These are phyloP conservation scores for Luzula sylvatica DNA, from an alignment of 176 grass and related monocot species.

Conservation along the genomic window DNA sequence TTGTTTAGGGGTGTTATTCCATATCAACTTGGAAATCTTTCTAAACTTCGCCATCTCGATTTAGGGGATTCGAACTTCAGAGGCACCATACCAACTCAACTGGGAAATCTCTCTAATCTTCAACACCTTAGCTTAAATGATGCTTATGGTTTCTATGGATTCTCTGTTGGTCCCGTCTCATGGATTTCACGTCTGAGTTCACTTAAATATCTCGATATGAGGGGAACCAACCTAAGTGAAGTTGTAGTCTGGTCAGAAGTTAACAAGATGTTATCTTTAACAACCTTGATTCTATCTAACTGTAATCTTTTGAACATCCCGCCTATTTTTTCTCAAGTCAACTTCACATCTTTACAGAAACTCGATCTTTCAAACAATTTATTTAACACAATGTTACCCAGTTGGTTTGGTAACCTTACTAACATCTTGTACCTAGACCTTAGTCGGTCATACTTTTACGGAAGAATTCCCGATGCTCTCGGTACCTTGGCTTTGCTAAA, in stretches of 20 bases:
- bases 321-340: background rate
- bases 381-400: conserved; percentile 10
- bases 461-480: background rate
- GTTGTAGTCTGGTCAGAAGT: background rate
- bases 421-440: background rate
- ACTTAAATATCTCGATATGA: conserved; percentile 1
- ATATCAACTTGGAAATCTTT: background rate
- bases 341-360: conserved; percentile 19
- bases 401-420: conserved; percentile 19
- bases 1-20: background rate
- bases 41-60: too few relatives aligned
- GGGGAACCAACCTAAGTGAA: background rate
- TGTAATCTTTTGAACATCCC: conserved; percentile 7
- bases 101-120: too few relatives aligned
- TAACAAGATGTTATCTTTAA: too few relatives aligned
- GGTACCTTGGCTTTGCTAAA: conserved; percentile 19
- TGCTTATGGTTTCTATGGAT: background rate
- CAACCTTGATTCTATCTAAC: rapidly evolving
- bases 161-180: background rate
- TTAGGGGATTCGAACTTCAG: too few relatives aligned
- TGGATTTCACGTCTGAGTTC: conserved; percentile 19
- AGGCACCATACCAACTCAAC: conserved; percentile 1
- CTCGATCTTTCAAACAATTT: background rate
- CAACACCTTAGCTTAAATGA: too few relatives aligned
- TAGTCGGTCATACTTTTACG: conserved; percentile 11